phyloP scores from a whole-genome alignment of 1,139 yeast species.

The Yamadazyma conglobata region DNA sequence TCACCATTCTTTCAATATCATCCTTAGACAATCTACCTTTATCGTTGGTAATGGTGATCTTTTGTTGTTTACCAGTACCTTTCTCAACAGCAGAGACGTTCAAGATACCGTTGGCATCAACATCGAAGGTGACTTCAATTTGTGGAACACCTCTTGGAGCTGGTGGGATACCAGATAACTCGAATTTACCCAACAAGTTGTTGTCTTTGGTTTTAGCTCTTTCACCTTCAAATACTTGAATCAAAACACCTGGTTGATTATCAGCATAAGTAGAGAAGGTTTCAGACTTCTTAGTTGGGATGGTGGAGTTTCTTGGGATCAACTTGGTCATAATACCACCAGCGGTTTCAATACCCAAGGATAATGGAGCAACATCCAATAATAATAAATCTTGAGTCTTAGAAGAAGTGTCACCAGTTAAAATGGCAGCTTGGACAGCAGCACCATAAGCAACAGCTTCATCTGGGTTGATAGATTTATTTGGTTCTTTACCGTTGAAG shows the following conservation, averaged over 20 bases:
- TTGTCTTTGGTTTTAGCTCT: conserved; percentile 93
- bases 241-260: conserved; percentile 93
- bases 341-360: conserved; percentile 92
- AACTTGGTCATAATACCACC: conserved; percentile 97
- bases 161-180: conserved; percentile 91
- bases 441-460: conserved; percentile 47
- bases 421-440: conserved; percentile 45
- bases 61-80: conserved; percentile 71
- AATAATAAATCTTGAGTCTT: conserved; percentile 77
- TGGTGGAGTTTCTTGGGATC: conserved; percentile 93
- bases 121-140: conserved; percentile 88
- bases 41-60: conserved; percentile 42
- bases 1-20: conserved; percentile 48
- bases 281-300: conserved; percentile 94
- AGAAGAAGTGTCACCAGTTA: conserved; percentile 83
- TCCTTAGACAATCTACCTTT: conserved; percentile 50
- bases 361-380: conserved; percentile 89
- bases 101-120: conserved; percentile 92
- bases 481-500: conserved; percentile 45
- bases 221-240: conserved; percentile 96
- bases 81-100: conserved; percentile 91
- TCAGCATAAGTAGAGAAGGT: conserved; percentile 94
- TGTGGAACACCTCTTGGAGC: conserved; percentile 98
- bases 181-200: conserved; percentile 91
- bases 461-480: conserved; percentile 44